Base-by-base conservation (phyloP, 371 early-diverging fungal species). In the Mortierella sp. region DNA sequence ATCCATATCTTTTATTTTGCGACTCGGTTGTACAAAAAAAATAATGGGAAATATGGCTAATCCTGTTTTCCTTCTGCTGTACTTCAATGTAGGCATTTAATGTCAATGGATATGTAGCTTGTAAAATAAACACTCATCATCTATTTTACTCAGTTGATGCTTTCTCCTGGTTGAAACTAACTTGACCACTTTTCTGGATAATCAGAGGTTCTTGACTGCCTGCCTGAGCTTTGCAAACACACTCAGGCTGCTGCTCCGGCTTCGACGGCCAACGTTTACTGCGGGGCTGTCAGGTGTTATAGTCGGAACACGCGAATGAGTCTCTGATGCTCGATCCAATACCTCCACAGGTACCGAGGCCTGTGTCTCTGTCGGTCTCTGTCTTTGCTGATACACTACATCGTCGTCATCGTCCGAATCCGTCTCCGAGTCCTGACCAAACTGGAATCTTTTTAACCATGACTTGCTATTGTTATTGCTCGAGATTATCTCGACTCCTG, bases 31-130 rank as follows among this genome's bases (percentile, higher is more conserved):
- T 12, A 26, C 6, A 17, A 6, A 19, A 21, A 54, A 2, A 11
- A 19, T 3, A 8, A 1, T 17, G 3, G 44, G 2, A n/a, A 17
- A 4, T 4, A 15, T 3, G 3, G 51, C 5, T 12, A 3, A 9
- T 19, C 23, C 7, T 2, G 17, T 2, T 11, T 31, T 28, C 21
- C 50, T 28, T 23, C 26, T 50, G 17, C 24, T 48, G n/a, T n/a
- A n/a, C n/a, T n/a, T n/a, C n/a, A n/a, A n/a, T n/a, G n/a, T 65
- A 70, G 70, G 44, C 71, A 70, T 27, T 9, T 47, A 23, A 72
- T 72, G 61, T 56, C 66, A 2, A 60, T 64, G 72, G 70, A 69
- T 5, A 39, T 56, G 32, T 69, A 61, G 58, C 49, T 12, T 49
- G 27, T 14, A 49, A 27, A 49, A 27, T 14, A 11, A 49, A 8